These are phyloP conservation scores for Tephrocybe sp. DNA, from an alignment of 768 basidiomycete genomes.

Conservation along the genomic window DNA sequence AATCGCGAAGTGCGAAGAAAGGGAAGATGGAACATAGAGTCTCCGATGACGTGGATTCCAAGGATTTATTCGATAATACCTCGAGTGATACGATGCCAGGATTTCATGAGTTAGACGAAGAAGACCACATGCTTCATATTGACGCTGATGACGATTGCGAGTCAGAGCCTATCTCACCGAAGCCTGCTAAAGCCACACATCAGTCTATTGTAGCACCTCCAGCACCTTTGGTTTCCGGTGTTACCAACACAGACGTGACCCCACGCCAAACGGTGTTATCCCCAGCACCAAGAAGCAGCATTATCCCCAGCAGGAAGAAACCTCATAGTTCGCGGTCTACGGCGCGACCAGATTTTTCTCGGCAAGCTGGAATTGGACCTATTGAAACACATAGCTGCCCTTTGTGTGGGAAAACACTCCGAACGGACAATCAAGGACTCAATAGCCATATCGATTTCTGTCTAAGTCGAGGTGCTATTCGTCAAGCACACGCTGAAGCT, in stretches of 20 bases:
- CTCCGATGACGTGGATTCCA: conserved; percentile 16
- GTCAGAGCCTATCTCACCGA: conserved; percentile 15
- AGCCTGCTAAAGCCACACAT: neutral
- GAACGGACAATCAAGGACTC: conserved; percentile 71
- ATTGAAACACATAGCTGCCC: conserved; percentile 58
- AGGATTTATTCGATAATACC: conserved; percentile 14
- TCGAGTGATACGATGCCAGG: conserved; percentile 47
- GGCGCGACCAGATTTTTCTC: neutral
- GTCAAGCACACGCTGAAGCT: conserved; percentile 58
- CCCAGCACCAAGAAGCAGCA: neutral
- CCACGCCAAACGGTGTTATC: neutral
- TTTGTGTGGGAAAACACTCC: conserved; percentile 59
- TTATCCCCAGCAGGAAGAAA: neutral
- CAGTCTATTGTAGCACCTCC: conserved; percentile 13
- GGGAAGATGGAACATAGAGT: conserved; percentile 25
- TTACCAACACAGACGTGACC: neutral
- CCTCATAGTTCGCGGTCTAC: conserved; percentile 1
- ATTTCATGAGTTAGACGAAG: conserved; percentile 49
- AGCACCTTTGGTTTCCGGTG: conserved; percentile 15
- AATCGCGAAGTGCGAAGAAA: conserved; percentile 40
- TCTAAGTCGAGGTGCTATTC: conserved; percentile 74
- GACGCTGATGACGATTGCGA: conserved; percentile 18
- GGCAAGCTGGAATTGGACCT: neutral
- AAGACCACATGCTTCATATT: conserved; percentile 24
- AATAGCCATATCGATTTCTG: conserved; percentile 93